Percentiles rank a stretch among this genome's conserved stretches.
Conservation (phyloP, 2,329 filamentous ascomycete genomes). For the Trichophyton mentagrophytes region DNA sequence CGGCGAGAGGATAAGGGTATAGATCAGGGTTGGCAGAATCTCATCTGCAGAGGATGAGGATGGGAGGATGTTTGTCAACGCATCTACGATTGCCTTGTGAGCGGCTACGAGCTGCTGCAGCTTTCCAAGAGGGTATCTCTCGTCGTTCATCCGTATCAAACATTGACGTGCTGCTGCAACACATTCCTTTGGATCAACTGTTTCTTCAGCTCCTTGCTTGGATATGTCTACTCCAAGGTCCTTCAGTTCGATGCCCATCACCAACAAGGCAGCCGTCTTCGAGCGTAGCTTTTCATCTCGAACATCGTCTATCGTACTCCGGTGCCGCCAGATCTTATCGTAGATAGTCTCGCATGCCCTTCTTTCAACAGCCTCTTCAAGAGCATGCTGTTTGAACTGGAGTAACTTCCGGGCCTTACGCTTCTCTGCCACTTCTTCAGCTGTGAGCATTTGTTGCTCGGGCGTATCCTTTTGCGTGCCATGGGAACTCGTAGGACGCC, state of each 20-base stretch:
- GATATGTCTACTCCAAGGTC: slow-evolving; percentile 72
- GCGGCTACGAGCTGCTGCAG: slow-evolving; percentile 75
- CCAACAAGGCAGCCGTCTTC: slow-evolving; percentile 73
- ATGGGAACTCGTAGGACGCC: slow-evolving; percentile 42
- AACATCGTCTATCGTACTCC: slow-evolving; percentile 84
- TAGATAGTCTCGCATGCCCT: slow-evolving; percentile 77
- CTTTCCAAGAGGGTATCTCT: slow-evolving; percentile 81
- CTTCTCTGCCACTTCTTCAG: slow-evolving; percentile 66
- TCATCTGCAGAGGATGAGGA: slow-evolving; percentile 86
- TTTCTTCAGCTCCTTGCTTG: slow-evolving; percentile 42
- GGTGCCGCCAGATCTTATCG: slow-evolving; percentile 77
- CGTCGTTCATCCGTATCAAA: slow-evolving; percentile 69
- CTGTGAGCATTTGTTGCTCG: slow-evolving; percentile 79
- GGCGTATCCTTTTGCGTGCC: slow-evolving; percentile 35
- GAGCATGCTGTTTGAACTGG: slow-evolving; percentile 59
- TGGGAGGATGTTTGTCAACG: slow-evolving; percentile 51
- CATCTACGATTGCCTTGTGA: slow-evolving; percentile 91
- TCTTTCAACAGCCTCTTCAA: slow-evolving; percentile 87
- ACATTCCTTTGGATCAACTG: slow-evolving; percentile 57
- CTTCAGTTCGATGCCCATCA: slow-evolving; percentile 81
- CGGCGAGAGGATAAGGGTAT: slow-evolving; percentile 80
- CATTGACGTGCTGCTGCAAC: slow-evolving; percentile 59
- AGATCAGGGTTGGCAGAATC: slow-evolving; percentile 92
- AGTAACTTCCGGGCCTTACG: slow-evolving; percentile 66
- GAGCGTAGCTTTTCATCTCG: slow-evolving; percentile 89